Conservation (phyloP, 768 basidiomycete genomes). For the Mycena metata region DNA sequence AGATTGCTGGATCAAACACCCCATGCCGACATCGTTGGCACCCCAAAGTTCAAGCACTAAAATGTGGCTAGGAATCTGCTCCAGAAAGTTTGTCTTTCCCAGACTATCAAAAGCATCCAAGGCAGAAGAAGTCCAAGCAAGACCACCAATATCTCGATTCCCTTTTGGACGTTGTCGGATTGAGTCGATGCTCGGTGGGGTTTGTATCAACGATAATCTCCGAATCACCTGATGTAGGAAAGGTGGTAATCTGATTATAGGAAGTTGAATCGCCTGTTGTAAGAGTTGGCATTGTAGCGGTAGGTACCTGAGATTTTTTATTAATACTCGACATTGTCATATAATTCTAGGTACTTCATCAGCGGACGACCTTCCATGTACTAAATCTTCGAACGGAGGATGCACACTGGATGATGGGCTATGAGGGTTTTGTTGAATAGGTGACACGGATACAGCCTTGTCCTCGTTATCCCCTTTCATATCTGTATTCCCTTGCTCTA, state of each 20-base stretch:
- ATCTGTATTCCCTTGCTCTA: not conserved
- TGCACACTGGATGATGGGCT: not conserved
- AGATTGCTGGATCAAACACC: too few relatives aligned
- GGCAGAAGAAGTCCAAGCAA: slow-evolving; percentile 11
- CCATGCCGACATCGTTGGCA: too few relatives aligned
- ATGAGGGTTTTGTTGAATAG: slow-evolving; percentile 1
- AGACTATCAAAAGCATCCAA: slow-evolving; percentile 3
- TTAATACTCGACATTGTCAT: slow-evolving; percentile 12
- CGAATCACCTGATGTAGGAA: slow-evolving; percentile 1
- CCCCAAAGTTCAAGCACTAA: slow-evolving; percentile 11
- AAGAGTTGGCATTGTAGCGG: not conserved
- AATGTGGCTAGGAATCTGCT: slow-evolving; percentile 9
- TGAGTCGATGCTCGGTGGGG: slow-evolving; percentile 5
- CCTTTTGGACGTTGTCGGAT: not conserved
- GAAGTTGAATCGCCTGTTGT: slow-evolving; percentile 8
- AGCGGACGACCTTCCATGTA: not conserved
- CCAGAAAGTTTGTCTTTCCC: slow-evolving; percentile 2
- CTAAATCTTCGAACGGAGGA: not conserved
- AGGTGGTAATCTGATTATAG: slow-evolving; percentile 1
- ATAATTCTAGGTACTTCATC: slow-evolving; percentile 13
- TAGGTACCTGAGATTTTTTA: slow-evolving; percentile 7
- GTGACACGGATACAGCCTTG: not conserved
- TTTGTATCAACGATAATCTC: slow-evolving; percentile 10
- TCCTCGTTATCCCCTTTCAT: slow-evolving; percentile 7
- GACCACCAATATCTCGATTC: slow-evolving; percentile 7